Evolutionary conservation across 2,329 filamentous ascomycete species (phyloP), one percentile per base, ranked within the genome.

Genomic region (Alternaria sp.): DNA sequence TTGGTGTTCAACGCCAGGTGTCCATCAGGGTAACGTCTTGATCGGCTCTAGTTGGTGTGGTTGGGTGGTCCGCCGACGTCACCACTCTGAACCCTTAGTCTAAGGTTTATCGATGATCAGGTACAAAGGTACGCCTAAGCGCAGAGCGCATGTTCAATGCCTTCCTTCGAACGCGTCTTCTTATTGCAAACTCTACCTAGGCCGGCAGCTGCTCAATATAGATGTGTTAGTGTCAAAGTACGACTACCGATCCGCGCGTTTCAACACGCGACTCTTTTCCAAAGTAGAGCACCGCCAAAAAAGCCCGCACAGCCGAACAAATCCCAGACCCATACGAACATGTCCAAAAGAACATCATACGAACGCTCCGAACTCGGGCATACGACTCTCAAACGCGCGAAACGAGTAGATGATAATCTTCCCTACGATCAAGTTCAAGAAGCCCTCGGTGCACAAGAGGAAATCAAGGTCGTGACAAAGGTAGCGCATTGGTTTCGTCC

Each of bases 401-500:
- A 85, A 71, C 76, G 85, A 63, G 78, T 85, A 53, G 84, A 85
- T 56, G 73, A 77, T 7, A 71, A 84, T 25, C 73, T 80, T 1
- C 84, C 84, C 0, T 84, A 81, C 61, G 73, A 81, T 13, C 71
- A 81, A 36, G 75, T 86, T 15, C 67, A 74, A n/a, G 71, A 78
- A 45, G 72, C 78, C 2, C 71, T 85, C 5, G 74, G 79, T 21
- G 71, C 77, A 7, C 83, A 82, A 61, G 71, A 80, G 17, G 77
- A 77, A 36, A 73, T 78, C 11, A 74, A 77, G 19, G 72, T 80
- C 7, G 77, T 80, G 6, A 75, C 73, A n/a, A 82, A 79, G 61
- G 80, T 85, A 1, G 73, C 82, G 6, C 83, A 85, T 63, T 85
- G 84, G 84, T 85, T 85, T 66, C 81, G 83, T n/a, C 81, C 80